Conservation (phyloP, 2,329 filamentous ascomycete species). For the Canariomyces notabilis region DNA sequence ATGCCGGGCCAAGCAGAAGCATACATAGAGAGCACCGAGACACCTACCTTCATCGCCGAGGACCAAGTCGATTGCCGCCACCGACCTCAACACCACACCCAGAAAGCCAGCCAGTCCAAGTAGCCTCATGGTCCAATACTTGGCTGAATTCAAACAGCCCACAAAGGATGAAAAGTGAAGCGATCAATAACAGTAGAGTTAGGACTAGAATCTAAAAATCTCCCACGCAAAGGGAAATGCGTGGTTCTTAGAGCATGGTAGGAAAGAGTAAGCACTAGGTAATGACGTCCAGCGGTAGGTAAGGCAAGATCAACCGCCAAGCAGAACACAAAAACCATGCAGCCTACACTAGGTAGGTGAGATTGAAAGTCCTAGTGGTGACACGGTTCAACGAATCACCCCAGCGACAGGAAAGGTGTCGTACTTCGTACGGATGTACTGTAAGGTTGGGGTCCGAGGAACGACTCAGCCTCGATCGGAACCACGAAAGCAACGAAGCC, state of each 20-base stretch:
- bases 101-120: slow-evolving; percentile 2
- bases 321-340: too few species aligned
- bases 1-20: background rate
- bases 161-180: background rate
- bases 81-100: slow-evolving; percentile 3
- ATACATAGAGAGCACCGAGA: background rate
- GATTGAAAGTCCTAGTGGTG: background rate
- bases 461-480: slow-evolving; percentile 16
- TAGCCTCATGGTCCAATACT: slow-evolving; percentile 11
- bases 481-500: too few species aligned
- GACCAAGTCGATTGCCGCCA: slow-evolving; percentile 20
- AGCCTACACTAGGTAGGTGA: too few species aligned
- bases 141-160: background rate
- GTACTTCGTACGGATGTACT: background rate
- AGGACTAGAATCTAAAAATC: too few species aligned
- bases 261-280: too few species aligned
- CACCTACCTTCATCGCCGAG: slow-evolving; percentile 24
- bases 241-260: too few species aligned
- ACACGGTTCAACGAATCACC: too few species aligned
- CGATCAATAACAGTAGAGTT: background rate
- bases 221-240: too few species aligned
- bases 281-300: too few species aligned
- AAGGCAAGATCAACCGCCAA: too few species aligned
- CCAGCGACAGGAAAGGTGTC: too few species aligned
- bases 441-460: background rate